phyloP scores from a whole-genome alignment of 495 filamentous ascomycete species.

The Penicillium parvum region DNA sequence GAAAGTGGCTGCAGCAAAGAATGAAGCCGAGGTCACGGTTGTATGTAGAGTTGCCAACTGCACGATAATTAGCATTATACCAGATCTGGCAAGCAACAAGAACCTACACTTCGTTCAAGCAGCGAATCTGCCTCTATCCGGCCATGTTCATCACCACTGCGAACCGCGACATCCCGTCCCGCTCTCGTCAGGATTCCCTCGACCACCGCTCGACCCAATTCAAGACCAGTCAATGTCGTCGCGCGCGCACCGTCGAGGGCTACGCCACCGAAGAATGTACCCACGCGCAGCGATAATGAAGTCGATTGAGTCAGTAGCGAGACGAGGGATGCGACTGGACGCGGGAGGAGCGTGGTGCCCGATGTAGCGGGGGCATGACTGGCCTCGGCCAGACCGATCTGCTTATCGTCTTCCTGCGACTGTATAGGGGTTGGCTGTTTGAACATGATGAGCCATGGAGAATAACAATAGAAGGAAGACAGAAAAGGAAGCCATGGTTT shows the following conservation, averaged over 20 bases:
- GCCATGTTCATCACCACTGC: constrained; percentile 52
- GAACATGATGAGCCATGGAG: constrained; percentile 30
- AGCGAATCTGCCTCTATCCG: constrained; percentile 58
- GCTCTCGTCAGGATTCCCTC: constrained; percentile 64
- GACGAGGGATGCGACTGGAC: constrained; percentile 62
- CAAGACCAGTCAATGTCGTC: constrained; percentile 66
- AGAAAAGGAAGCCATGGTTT: constrained; percentile 2
- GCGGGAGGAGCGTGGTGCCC: constrained; percentile 61
- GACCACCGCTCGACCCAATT: constrained; percentile 61
- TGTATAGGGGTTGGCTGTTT: constrained; percentile 9
- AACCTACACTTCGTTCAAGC: constrained; percentile 54
- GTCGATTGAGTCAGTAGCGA: constrained; percentile 66
- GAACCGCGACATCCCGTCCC: constrained; percentile 59
- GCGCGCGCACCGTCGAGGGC: constrained; percentile 61
- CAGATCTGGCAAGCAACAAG: background rate
- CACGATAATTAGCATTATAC: constrained; percentile 5
- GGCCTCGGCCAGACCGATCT: constrained; percentile 13
- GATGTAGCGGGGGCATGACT: constrained; percentile 30
- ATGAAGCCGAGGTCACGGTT: constrained; percentile 60
- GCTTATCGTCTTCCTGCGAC: constrained; percentile 4
- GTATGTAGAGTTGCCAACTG: constrained; percentile 57
- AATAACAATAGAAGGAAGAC: background rate
- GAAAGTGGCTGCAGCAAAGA: constrained; percentile 67
- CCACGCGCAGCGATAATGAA: constrained; percentile 65
- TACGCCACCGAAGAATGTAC: constrained; percentile 59